Conservation (phyloP, 1,139 yeast species). For the Magnusiomyces tetraspermus region DNA sequence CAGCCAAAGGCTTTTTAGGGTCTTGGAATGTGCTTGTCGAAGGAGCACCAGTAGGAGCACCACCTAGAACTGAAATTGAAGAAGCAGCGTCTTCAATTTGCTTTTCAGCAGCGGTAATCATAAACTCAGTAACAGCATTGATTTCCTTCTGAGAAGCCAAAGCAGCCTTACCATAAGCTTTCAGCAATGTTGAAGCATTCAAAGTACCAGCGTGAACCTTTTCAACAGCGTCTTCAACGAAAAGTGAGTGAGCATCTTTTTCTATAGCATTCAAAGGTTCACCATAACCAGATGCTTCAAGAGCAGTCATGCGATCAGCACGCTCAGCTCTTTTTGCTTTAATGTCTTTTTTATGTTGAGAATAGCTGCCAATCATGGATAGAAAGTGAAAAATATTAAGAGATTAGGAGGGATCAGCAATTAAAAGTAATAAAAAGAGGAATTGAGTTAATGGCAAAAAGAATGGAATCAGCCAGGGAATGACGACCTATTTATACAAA, state of each 20-base stretch:
- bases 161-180: constrained; percentile 35
- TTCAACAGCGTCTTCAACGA: constrained; percentile 26
- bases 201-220: constrained; percentile 29
- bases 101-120: constrained; percentile 33
- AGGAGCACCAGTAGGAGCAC: not conserved
- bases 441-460: no score
- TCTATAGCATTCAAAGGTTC: constrained; percentile 31
- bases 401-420: no score
- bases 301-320: constrained; percentile 28
- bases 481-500: no score
- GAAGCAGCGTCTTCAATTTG: constrained; percentile 5
- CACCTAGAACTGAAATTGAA: not conserved
- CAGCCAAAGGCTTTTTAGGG: constrained; percentile 50
- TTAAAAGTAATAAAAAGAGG: no score
- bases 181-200: constrained; percentile 28
- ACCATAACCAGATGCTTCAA: constrained; percentile 25
- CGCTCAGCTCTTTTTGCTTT: constrained; percentile 31
- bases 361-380: constrained; percentile 16
- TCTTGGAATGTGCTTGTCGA: not conserved
- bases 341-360: constrained; percentile 17
- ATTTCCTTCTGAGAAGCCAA: constrained; percentile 30
- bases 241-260: constrained; percentile 22
- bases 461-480: no score
- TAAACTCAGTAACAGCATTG: constrained; percentile 34
- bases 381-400: no score